These are phyloP conservation scores for Colletotrichum endophyticum DNA, from an alignment of 2,329 filamentous ascomycete genomes.

Conservation along the genomic window DNA sequence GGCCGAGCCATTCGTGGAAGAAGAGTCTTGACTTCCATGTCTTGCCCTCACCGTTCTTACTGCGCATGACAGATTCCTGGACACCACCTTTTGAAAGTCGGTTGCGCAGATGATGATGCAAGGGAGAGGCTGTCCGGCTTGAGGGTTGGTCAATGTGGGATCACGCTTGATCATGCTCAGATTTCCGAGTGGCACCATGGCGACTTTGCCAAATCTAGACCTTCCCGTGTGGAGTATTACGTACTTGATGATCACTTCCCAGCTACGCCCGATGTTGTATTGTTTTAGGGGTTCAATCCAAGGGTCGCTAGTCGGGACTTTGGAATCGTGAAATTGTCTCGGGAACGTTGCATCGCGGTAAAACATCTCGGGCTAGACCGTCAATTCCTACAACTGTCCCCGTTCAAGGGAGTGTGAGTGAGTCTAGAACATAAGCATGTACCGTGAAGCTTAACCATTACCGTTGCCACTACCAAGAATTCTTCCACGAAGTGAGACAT, in stretches of 20 bases:
- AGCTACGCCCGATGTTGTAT: background rate
- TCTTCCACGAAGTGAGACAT: background rate
- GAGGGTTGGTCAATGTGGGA: background rate
- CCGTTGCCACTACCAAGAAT: background rate
- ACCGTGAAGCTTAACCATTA: background rate
- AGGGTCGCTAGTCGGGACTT: background rate
- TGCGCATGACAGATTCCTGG: background rate
- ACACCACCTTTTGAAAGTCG: background rate
- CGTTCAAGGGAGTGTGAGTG: background rate
- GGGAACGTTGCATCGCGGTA: background rate
- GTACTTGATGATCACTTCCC: background rate
- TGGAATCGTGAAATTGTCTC: background rate
- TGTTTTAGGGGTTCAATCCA: background rate
- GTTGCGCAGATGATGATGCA: background rate
- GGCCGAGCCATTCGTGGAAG: background rate
- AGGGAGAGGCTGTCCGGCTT: background rate
- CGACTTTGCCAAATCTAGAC: background rate
- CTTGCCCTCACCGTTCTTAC: background rate
- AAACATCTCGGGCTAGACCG: background rate
- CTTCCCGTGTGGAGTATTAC: background rate
- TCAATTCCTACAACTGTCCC: background rate
- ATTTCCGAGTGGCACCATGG: background rate
- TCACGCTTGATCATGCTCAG: background rate
- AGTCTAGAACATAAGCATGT: background rate
- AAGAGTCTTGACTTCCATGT: background rate